Percentiles rank a stretch among this genome's conserved stretches.
These are phyloP conservation scores for Aspergillus melleus DNA, from an alignment of 2,329 filamentous ascomycete genomes.

Conservation along the genomic window DNA sequence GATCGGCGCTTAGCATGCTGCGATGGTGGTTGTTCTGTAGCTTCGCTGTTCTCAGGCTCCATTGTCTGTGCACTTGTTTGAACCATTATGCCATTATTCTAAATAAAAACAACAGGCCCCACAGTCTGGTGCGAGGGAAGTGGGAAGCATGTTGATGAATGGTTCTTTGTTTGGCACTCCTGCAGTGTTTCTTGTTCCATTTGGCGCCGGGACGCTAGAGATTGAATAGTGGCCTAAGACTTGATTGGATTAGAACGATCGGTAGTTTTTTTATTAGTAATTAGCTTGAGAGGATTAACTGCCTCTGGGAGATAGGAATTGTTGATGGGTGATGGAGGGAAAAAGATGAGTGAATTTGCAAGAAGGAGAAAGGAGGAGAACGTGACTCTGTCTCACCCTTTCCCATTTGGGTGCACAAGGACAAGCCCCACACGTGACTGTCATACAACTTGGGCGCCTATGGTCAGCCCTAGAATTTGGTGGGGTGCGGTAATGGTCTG, in stretches of 20 bases:
- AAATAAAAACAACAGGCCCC: constrained; percentile 1
- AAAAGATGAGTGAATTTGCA: too few relatives aligned
- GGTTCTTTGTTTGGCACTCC: constrained; percentile 5
- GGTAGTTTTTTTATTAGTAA: neutral
- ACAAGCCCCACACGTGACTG: too few relatives aligned
- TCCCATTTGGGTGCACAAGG: too few relatives aligned
- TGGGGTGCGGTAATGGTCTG: too few relatives aligned
- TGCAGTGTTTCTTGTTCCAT: constrained; percentile 17
- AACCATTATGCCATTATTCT: neutral
- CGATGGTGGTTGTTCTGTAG: neutral
- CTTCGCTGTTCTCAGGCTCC: too few relatives aligned
- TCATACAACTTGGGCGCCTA: too few relatives aligned
- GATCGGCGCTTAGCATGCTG: constrained; percentile 28
- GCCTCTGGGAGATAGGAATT: too few relatives aligned
- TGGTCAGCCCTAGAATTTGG: too few relatives aligned
- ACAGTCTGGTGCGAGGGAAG: neutral
- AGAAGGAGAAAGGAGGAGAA: neutral
- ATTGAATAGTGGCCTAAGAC: neutral
- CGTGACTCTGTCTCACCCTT: too few relatives aligned
- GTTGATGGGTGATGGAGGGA: neutral
- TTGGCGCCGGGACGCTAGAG: constrained; percentile 10
- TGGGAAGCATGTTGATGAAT: neutral
- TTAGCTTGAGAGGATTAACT: neutral
- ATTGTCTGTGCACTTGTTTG: neutral
- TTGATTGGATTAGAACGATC: neutral